phyloP scores from a whole-genome alignment of 805 yeast genomes.

The Saturnispora quitensis region DNA sequence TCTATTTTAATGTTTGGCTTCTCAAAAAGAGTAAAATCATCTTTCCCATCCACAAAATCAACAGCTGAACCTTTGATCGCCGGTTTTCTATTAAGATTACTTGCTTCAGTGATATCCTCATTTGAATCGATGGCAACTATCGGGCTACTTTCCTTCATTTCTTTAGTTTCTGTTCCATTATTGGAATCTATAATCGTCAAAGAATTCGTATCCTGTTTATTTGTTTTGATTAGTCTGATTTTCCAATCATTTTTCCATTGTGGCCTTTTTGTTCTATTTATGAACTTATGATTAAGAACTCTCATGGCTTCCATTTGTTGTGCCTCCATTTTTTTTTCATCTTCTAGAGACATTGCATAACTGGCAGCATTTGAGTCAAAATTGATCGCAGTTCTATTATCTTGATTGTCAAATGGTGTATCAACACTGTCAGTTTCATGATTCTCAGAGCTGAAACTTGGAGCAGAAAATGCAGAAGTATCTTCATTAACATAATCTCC shows the following conservation, averaged over 20 bases:
- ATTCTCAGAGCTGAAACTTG: background rate
- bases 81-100: background rate
- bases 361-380: background rate
- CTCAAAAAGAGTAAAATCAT: background rate
- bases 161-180: no score
- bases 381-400: background rate
- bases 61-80: background rate
- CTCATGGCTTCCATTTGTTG: conserved; percentile 1
- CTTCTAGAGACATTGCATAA: background rate
- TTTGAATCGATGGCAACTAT: background rate
- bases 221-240: background rate
- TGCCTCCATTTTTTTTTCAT: background rate
- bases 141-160: background rate
- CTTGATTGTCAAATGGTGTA: background rate
- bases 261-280: background rate
- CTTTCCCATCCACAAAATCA: conserved; percentile 1
- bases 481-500: conserved; percentile 4
- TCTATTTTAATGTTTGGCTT: background rate
- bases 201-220: background rate
- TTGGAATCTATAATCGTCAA: background rate
- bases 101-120: background rate
- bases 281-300: background rate
- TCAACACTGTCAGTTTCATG: background rate
- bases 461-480: background rate
- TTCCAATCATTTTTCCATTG: conserved; percentile 5